Base-by-base conservation (phyloP, 2,329 filamentous ascomycete genomes). In the Paecilomyces dactylethromorphus region DNA sequence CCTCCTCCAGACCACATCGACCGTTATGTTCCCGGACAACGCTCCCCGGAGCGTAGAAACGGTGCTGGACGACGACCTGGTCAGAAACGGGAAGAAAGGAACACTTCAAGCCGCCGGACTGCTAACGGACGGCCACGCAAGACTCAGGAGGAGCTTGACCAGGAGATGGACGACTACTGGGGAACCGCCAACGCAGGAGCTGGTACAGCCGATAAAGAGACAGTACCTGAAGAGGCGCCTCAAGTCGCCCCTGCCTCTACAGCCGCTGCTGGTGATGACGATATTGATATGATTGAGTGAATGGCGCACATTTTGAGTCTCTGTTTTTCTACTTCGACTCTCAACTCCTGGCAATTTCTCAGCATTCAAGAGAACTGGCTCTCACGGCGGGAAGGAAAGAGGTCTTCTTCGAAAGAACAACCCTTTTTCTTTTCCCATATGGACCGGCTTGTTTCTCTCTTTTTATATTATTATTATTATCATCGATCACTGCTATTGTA, bases 131-230 rank as follows among this genome's bases (percentile, higher is more conserved):
- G 90, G 54, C 82, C 86, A 1, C 88, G 86, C 76, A 96, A 96
- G 83, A 96, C 92, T 0, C 89, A 92, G 65, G 90, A 96, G 67
- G 91, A 97, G 72, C 81, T 97, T 49, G 92, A 97, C 72, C 91
- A 90, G n/a, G 92, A 97, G 76, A 97, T 97, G 92, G 91, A 88
- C 31, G 91, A 96, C 70, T 97, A 97, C 74, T 97, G 91, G 80
- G 87, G 83, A 31, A 78, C 77, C 26, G 73, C 74, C 39, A 73
- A 67, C 54, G 70, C 67, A 58, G 73, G 66, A 53, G 69, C 76
- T 54, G 74, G 69, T 56, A 73, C 69, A n/a, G 76, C 74, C 35
- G 76, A 71, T 24, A 74, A 69, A 50, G 69, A 67, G 13, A 58
- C 61, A 29, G 63, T 56, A n/a, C 50, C 63, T 26, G 61, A 57